Evolutionary conservation across 129 eudicot species (phyloP).

Genomic region (Centrapalus pauciflorus): DNA sequence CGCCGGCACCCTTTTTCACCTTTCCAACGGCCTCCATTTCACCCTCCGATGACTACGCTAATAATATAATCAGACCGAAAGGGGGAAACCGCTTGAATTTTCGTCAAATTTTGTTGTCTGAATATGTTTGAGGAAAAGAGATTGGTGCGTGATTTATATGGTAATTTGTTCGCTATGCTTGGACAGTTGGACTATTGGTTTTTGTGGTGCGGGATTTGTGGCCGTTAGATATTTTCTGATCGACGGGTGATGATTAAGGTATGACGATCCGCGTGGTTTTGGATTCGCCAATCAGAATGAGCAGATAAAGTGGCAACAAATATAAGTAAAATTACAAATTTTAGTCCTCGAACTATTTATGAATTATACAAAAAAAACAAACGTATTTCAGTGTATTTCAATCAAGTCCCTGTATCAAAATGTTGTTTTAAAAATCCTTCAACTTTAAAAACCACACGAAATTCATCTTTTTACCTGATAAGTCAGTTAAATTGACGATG

Average conservation of each 20-base stretch:
- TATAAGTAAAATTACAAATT: too few relatives aligned
- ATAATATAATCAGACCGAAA: not conserved
- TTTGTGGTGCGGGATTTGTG: not conserved
- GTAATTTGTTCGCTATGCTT: not conserved
- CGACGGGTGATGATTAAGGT: not conserved
- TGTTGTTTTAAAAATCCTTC: too few relatives aligned
- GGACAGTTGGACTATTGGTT: not conserved
- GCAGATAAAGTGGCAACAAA: not conserved
- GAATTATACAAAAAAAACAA: too few relatives aligned
- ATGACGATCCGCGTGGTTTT: constrained; percentile 19
- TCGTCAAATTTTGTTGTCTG: not conserved
- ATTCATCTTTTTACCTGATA: too few relatives aligned
- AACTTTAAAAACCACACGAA: too few relatives aligned
- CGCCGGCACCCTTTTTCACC: constrained; percentile 43
- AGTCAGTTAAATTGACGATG: too few relatives aligned
- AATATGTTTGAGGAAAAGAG: not conserved
- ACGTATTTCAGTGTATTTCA: too few relatives aligned
- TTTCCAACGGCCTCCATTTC: constrained; percentile 36
- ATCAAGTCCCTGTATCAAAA: too few relatives aligned
- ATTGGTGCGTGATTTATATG: constrained; percentile 6
- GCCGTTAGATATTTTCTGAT: constrained; percentile 15
- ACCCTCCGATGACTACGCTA: not conserved
- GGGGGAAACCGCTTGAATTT: not conserved
- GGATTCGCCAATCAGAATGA: not conserved
- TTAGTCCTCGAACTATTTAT: too few relatives aligned